These are phyloP conservation scores for Linnemannia schmuckeri DNA, from an alignment of 192 early-diverging fungal genomes.

Conservation along the genomic window DNA sequence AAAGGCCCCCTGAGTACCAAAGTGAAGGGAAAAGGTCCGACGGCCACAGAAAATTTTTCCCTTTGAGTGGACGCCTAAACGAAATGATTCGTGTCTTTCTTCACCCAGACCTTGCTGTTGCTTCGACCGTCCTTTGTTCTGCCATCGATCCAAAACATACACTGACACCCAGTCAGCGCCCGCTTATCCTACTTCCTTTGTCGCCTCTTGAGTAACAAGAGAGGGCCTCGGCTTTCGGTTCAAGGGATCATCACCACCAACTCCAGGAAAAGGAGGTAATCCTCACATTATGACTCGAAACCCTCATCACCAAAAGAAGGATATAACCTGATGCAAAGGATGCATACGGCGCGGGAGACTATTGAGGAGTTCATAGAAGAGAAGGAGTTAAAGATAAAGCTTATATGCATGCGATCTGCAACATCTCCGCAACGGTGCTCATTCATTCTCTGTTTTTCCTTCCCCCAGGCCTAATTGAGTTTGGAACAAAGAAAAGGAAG, in stretches of 20 bases:
- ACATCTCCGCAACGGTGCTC: neutral
- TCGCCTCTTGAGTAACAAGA: no score
- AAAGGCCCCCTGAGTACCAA: neutral
- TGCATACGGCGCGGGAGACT: no score
- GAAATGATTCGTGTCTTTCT: neutral
- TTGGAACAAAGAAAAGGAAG: neutral
- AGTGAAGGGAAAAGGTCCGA: no score
- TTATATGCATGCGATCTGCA: neutral
- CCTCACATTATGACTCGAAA: no score
- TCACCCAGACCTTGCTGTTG: neutral
- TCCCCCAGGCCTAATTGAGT: neutral
- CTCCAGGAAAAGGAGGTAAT: no score
- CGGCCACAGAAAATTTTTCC: neutral
- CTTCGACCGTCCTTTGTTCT: neutral
- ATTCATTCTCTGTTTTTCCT: neutral
- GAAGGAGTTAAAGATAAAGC: no score
- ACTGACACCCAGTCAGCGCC: neutral
- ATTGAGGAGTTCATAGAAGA: no score
- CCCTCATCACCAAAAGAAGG: no score
- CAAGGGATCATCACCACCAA: no score
- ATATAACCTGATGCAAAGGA: no score
- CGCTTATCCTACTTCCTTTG: neutral
- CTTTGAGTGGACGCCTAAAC: neutral
- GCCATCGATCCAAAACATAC: neutral
- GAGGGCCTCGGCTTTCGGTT: no score